Conservation (phyloP, 805 yeast species). For the Candida ficus region DNA sequence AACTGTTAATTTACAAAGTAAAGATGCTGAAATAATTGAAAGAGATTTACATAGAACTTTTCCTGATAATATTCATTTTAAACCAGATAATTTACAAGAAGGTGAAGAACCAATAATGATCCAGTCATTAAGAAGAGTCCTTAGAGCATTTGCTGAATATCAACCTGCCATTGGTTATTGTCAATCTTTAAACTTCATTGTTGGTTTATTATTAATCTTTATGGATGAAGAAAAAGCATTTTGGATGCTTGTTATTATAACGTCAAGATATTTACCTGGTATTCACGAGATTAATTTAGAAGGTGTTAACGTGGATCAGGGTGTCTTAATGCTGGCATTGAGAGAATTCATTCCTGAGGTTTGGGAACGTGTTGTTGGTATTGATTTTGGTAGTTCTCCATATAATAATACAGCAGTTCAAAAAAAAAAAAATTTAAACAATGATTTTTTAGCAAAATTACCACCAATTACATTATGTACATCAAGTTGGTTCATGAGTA, state of each 20-base stretch:
- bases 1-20: slow-evolving; percentile 48
- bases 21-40: slow-evolving; percentile 89
- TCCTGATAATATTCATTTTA: slow-evolving; percentile 86
- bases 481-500: slow-evolving; percentile 97
- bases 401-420: neutral
- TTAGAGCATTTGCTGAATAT: slow-evolving; percentile 77
- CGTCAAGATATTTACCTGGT: slow-evolving; percentile 82
- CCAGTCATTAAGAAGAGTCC: slow-evolving; percentile 69
- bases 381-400: slow-evolving; percentile 27
- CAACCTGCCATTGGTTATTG: slow-evolving; percentile 94
- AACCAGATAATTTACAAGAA: slow-evolving; percentile 28
- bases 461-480: slow-evolving; percentile 94
- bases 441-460: slow-evolving; percentile 58
- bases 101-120: slow-evolving; percentile 59
- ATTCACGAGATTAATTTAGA: slow-evolving; percentile 86
- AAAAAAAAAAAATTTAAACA: slow-evolving; percentile 18
- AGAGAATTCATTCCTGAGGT: slow-evolving; percentile 78
- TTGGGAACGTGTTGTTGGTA: slow-evolving; percentile 51
- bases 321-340: slow-evolving; percentile 82
- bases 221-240: slow-evolving; percentile 87
- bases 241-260: slow-evolving; percentile 93
- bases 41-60: slow-evolving; percentile 91
- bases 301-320: slow-evolving; percentile 94
- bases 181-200: slow-evolving; percentile 88
- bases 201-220: slow-evolving; percentile 78